phyloP scores from a whole-genome alignment of 805 yeast species.

The Candida orba region DNA sequence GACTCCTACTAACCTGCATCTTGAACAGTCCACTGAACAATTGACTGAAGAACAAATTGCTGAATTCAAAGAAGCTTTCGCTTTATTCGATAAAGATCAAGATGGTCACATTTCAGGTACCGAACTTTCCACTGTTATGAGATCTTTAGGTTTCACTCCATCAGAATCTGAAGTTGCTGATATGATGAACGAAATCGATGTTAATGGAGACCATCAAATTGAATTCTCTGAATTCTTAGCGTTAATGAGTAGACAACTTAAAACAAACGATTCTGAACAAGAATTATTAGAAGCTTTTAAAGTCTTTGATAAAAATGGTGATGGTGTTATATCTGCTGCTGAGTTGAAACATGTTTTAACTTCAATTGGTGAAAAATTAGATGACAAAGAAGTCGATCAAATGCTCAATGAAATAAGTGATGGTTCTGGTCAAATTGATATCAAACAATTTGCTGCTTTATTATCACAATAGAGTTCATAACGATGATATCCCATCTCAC shows the following conservation, averaged over 20 bases:
- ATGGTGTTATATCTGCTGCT: slow-evolving; percentile 93
- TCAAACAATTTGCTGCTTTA: slow-evolving; percentile 91
- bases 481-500: background rate
- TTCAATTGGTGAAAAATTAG: slow-evolving; percentile 92
- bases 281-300: slow-evolving; percentile 97
- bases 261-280: slow-evolving; percentile 95
- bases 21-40: slow-evolving; percentile 50
- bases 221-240: slow-evolving; percentile 80
- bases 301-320: slow-evolving; percentile 92
- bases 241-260: slow-evolving; percentile 78
- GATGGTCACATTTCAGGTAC: slow-evolving; percentile 95
- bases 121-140: slow-evolving; percentile 97
- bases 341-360: slow-evolving; percentile 96
- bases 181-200: slow-evolving; percentile 95
- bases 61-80: slow-evolving; percentile 96
- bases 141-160: slow-evolving; percentile 97
- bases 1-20: slow-evolving; percentile 8
- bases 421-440: slow-evolving; percentile 96
- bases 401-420: slow-evolving; percentile 95
- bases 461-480: slow-evolving; percentile 52
- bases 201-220: slow-evolving; percentile 86
- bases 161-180: slow-evolving; percentile 94
- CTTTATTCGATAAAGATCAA: slow-evolving; percentile 92
- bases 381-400: slow-evolving; percentile 95
- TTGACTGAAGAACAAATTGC: slow-evolving; percentile 94